Conservation (phyloP, 129 eudicot genomes). For the Helianthus annuus region DNA sequence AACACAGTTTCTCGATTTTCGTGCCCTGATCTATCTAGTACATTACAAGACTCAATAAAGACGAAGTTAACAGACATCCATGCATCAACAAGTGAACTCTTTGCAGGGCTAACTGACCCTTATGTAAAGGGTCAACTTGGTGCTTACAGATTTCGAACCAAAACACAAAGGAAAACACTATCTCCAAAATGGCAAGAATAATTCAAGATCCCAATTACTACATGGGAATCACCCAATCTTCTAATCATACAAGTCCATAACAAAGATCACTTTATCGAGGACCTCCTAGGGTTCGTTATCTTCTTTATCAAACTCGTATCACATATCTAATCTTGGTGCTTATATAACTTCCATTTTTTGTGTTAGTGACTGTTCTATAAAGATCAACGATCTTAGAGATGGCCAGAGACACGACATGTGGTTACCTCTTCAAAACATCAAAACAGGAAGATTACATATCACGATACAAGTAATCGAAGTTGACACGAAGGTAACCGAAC, state of each 20-base stretch:
- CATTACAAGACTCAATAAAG: too few relatives aligned
- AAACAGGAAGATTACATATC: conserved; percentile 82
- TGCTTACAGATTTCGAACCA: conserved; percentile 75
- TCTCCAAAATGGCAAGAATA: conserved; percentile 93
- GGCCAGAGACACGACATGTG: conserved; percentile 86
- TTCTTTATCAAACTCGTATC: neutral
- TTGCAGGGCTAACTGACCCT: conserved; percentile 91
- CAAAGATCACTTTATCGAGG: conserved; percentile 75
- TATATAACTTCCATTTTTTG: neutral
- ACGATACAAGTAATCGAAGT: conserved; percentile 64
- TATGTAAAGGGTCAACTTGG: conserved; percentile 92
- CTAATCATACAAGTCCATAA: conserved; percentile 74
- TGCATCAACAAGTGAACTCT: neutral
- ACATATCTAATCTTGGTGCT: neutral
- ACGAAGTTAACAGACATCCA: too few relatives aligned
- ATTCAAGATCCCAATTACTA: conserved; percentile 74
- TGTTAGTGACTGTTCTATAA: conserved; percentile 67
- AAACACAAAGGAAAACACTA: conserved; percentile 73
- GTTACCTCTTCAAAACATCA: conserved; percentile 74
- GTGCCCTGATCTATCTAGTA: too few relatives aligned
- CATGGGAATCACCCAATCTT: conserved; percentile 79
- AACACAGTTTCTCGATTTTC: too few relatives aligned
- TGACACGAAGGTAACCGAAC: conserved; percentile 49
- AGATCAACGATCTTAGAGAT: conserved; percentile 66
- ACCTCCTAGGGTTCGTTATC: conserved; percentile 66